These are phyloP conservation scores for Ceratocystis harringtonii DNA, from an alignment of 2,329 filamentous ascomycete species.

Conservation along the genomic window DNA sequence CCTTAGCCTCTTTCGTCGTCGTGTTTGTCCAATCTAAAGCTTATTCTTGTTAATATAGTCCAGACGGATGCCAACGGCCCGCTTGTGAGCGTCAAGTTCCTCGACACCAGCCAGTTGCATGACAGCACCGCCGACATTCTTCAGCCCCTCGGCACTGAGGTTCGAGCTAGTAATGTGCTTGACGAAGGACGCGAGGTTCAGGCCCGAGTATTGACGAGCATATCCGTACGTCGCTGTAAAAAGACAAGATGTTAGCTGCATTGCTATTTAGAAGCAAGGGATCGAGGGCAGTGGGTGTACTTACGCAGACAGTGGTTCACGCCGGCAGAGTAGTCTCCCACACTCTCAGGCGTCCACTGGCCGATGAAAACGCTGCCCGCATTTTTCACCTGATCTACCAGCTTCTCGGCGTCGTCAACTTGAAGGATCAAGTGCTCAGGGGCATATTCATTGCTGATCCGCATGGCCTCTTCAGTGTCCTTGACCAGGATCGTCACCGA, in stretches of 20 bases:
- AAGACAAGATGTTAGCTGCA: conserved; percentile 19
- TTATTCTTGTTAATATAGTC: conserved; percentile 29
- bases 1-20: neutral
- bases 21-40: neutral
- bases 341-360: conserved; percentile 91
- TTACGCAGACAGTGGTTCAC: conserved; percentile 95
- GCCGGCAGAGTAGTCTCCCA: conserved; percentile 93
- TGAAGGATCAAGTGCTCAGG: conserved; percentile 95
- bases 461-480: conserved; percentile 57
- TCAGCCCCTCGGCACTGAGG: conserved; percentile 69
- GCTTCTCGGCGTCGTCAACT: conserved; percentile 56
- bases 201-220: conserved; percentile 94
- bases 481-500: conserved; percentile 72
- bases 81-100: conserved; percentile 81
- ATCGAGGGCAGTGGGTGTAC: conserved; percentile 26
- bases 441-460: conserved; percentile 82
- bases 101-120: conserved; percentile 94
- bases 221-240: conserved; percentile 81
- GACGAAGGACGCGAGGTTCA: conserved; percentile 88
- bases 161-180: conserved; percentile 97
- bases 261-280: neutral
- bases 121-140: conserved; percentile 73
- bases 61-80: conserved; percentile 75
- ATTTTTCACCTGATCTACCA: conserved; percentile 71
- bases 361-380: conserved; percentile 94